These are phyloP conservation scores for Trichoderma sp. DNA, from an alignment of 2,329 filamentous ascomycete genomes.

Conservation along the genomic window DNA sequence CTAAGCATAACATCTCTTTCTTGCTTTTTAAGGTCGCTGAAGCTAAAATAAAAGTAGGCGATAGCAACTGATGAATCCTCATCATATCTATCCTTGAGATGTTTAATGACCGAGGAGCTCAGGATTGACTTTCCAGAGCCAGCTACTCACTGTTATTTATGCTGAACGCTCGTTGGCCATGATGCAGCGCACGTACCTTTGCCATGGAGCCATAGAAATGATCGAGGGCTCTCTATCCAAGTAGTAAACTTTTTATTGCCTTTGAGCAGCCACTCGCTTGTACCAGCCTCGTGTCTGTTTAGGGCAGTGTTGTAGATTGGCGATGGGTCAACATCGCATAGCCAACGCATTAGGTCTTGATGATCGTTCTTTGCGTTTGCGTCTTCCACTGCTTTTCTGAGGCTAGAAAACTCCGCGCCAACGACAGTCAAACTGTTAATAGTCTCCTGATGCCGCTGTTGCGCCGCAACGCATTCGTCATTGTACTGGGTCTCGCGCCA, in stretches of 20 bases:
- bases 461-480: neutral
- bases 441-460: neutral
- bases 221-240: neutral
- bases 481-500: neutral
- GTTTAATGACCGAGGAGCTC: neutral
- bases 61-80: neutral
- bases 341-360: neutral
- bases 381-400: neutral
- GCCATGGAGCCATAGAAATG: slow-evolving; percentile 7
- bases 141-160: neutral
- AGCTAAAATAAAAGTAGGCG: neutral
- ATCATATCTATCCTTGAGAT: neutral
- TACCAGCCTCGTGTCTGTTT: neutral
- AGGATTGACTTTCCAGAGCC: neutral
- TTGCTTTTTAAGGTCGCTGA: neutral
- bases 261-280: neutral
- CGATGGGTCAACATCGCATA: neutral
- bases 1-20: neutral
- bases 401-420: neutral
- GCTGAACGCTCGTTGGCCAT: neutral
- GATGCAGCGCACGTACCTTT: neutral
- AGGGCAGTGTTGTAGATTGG: neutral
- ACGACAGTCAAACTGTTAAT: neutral
- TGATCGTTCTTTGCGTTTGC: neutral
- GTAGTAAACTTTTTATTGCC: neutral